Conservation (phyloP, 805 yeast species). For the Saccharomycopsis malanga region DNA sequence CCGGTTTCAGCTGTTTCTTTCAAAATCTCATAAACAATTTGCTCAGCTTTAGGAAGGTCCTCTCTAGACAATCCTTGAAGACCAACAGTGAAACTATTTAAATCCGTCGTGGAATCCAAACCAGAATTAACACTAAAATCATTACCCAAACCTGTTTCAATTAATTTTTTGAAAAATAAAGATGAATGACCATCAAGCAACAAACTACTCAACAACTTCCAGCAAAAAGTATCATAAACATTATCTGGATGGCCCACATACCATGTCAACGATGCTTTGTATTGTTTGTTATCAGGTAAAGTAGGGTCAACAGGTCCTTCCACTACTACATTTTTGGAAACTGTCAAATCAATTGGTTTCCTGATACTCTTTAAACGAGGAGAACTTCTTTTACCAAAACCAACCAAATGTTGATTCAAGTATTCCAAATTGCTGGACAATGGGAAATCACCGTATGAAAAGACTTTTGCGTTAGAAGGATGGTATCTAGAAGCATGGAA, state of each 20-base stretch:
- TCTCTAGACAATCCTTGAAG: conserved; percentile 60
- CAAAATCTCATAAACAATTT: conserved; percentile 42
- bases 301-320: conserved; percentile 82
- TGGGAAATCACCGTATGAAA: conserved; percentile 79
- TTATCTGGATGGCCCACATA: conserved; percentile 67
- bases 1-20: conserved; percentile 36
- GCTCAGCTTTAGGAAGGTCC: conserved; percentile 40
- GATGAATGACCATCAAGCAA: conserved; percentile 89
- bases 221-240: conserved; percentile 60
- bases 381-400: conserved; percentile 45
- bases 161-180: conserved; percentile 76
- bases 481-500: conserved; percentile 77
- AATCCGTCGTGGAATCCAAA: conserved; percentile 70
- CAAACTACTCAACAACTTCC: conserved; percentile 63
- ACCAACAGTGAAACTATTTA: conserved; percentile 77
- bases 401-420: conserved; percentile 42
- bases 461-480: conserved; percentile 82
- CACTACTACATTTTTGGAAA: conserved; percentile 32
- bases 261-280: conserved; percentile 85
- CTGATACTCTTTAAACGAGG: conserved; percentile 28
- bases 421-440: conserved; percentile 51
- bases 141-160: conserved; percentile 77
- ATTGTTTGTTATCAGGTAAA: conserved; percentile 58
- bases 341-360: conserved; percentile 40
- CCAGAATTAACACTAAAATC: conserved; percentile 89